phyloP scores from a whole-genome alignment of 306 rosid genomes.

The Cicer pinnatifidum region DNA sequence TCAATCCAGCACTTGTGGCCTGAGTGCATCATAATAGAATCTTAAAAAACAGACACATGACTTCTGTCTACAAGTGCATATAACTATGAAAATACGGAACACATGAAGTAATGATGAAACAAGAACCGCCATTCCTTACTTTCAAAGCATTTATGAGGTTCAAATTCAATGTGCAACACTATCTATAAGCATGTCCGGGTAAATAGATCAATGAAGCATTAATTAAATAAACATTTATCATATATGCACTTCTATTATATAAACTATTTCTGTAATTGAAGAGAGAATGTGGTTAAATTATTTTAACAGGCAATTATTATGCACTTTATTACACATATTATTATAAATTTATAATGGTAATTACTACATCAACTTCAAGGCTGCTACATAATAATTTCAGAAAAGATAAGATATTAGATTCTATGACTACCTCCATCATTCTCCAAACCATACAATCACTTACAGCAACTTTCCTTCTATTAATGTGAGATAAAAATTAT shows the following conservation, averaged over 20 bases:
- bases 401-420: too few species aligned
- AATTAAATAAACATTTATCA: neutral
- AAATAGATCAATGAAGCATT: neutral
- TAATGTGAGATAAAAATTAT: neutral
- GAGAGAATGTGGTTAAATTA: too few species aligned
- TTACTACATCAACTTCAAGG: constrained; percentile 10
- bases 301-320: neutral
- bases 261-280: too few species aligned
- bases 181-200: neutral
- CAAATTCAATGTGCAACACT: constrained; percentile 21
- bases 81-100: neutral
- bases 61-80: neutral
- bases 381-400: neutral
- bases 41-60: constrained; percentile 33
- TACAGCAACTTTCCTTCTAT: constrained; percentile 6
- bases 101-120: constrained; percentile 7
- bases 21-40: constrained; percentile 49
- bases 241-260: neutral
- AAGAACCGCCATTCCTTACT: neutral
- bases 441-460: constrained; percentile 2
- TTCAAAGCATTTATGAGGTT: neutral
- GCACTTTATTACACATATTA: neutral
- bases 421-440: neutral
- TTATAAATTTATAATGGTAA: constrained; percentile 1
- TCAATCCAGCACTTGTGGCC: constrained; percentile 98